Percentiles rank a stretch among this genome's conserved stretches.
These are phyloP conservation scores for Kandelia obovata DNA, from an alignment of 345 rosid species.

Conservation along the genomic window DNA sequence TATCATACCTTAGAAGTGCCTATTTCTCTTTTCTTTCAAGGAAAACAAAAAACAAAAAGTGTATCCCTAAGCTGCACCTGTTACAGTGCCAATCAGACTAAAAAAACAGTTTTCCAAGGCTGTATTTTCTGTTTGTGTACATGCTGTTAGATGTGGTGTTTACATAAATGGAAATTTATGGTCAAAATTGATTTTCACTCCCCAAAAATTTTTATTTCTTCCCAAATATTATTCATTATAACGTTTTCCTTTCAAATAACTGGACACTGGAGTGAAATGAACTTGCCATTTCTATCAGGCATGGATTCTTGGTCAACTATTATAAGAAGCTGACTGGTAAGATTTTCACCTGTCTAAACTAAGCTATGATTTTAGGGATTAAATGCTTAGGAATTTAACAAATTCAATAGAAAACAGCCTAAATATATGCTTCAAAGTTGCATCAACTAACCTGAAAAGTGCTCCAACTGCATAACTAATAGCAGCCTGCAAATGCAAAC, in stretches of 20 bases:
- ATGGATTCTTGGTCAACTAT: neutral
- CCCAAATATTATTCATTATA: neutral
- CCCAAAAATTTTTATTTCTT: neutral
- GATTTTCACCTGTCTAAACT: neutral
- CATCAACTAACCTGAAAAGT: constrained; percentile 62
- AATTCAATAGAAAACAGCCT: neutral
- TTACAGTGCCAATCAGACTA: neutral
- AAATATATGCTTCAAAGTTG: neutral
- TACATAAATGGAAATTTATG: neutral
- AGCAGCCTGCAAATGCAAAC: constrained; percentile 57
- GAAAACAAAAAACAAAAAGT: constrained; percentile 2
- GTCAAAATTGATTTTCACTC: neutral
- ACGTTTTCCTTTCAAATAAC: neutral
- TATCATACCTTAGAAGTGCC: constrained; percentile 14
- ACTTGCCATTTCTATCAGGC: neutral
- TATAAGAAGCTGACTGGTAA: neutral
- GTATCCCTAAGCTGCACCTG: neutral
- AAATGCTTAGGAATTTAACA: neutral
- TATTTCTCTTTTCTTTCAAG: neutral
- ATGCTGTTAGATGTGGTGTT: neutral
- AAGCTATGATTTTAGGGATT: neutral
- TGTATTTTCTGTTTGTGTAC: too few species aligned
- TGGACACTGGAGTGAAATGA: neutral
- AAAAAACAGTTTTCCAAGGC: neutral
- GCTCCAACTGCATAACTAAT: constrained; percentile 81